Base-by-base conservation (phyloP, 352 stramenopile genomes). In the Pythium plurisporium region DNA sequence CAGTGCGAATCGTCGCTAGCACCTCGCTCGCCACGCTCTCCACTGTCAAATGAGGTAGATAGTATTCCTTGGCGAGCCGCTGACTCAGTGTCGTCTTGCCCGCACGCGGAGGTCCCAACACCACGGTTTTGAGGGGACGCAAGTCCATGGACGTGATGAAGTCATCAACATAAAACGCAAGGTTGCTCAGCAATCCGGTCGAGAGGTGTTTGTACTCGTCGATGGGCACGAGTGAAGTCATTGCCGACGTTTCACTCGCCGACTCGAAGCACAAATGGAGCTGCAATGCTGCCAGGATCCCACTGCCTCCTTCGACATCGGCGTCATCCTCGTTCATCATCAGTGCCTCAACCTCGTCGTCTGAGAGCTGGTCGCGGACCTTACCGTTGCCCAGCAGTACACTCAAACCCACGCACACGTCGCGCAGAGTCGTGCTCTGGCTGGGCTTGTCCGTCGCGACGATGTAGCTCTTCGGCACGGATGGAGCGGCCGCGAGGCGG, bases 141-240 rank as follows among this genome's bases (percentile, higher is more conserved):
- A 96, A 50, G 55, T 95, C 85, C 65, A 93, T 82, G n/a, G 55
- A 64, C 0, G 70, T 56, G 58, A 91, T 70, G 56, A 90, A 95
- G 49, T 96, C 87, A 5, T 72, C 47, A 2, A 90, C 82, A 27
- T 88, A 86, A 54, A 79, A 84, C 0, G 55, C 40, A 12, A 94
- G 58, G 61, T 89, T 83, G 14, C 70, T 73, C 5, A 94, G 45
- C 5, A 94, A 42, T 0, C 87, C 87, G 0, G 64, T 61, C 42
- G 75, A 67, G 45, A 84, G 70, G 56, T 86, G 74, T n/a, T 73
- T 65, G 80, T 82, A 96, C 47, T 90, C 79, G 26, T 90, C 75
- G 9, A 64, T 50, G 14, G 65, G 65, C 46, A 89, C 79, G 22
- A 89, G 58, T 33, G 79, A 58, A 27, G 82, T 72, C 38, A 87